Percentiles rank a stretch among this genome's conserved stretches.
Conservation (phyloP, 768 basidiomycete species). For the Trametes cubensis region DNA sequence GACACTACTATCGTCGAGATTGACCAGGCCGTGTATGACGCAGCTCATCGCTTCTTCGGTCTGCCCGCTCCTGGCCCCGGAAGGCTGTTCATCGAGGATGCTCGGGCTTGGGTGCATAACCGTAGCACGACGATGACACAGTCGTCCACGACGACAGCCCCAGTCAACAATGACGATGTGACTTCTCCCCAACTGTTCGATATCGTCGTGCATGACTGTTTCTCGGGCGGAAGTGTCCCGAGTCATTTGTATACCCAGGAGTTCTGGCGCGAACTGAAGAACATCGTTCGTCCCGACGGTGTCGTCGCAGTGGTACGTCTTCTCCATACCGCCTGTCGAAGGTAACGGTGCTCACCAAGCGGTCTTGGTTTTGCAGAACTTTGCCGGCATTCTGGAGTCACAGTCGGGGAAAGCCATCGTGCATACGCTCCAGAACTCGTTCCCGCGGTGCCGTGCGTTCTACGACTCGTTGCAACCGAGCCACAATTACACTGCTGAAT, state of each 20-base stretch:
- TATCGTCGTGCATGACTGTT: conserved; percentile 87
- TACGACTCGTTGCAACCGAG: conserved; percentile 59
- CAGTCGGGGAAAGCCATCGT: conserved; percentile 66
- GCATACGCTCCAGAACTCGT: conserved; percentile 68
- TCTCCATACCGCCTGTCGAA: neutral
- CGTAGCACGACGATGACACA: conserved; percentile 38
- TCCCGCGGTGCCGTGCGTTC: conserved; percentile 81
- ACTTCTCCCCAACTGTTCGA: conserved; percentile 49
- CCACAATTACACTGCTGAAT: conserved; percentile 45
- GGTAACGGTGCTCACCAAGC: neutral
- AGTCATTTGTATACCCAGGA: conserved; percentile 80
- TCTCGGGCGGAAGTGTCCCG: conserved; percentile 92
- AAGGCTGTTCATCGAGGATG: conserved; percentile 77
- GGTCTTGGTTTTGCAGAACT: conserved; percentile 57
- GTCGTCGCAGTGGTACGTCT: conserved; percentile 76
- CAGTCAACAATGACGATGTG: neutral
- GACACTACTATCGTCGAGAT: conserved; percentile 88
- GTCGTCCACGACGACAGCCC: conserved; percentile 26
- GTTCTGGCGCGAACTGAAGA: conserved; percentile 77
- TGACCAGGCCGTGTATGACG: conserved; percentile 87
- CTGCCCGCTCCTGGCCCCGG: conserved; percentile 63
- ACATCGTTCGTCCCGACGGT: conserved; percentile 66
- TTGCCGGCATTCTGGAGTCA: conserved; percentile 72
- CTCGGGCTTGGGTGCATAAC: conserved; percentile 63
- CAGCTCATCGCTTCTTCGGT: conserved; percentile 78